Percentiles rank a stretch among this genome's conserved stretches.
Conservation (phyloP, 352 stramenopile genomes). For the Bremia lactucae region DNA sequence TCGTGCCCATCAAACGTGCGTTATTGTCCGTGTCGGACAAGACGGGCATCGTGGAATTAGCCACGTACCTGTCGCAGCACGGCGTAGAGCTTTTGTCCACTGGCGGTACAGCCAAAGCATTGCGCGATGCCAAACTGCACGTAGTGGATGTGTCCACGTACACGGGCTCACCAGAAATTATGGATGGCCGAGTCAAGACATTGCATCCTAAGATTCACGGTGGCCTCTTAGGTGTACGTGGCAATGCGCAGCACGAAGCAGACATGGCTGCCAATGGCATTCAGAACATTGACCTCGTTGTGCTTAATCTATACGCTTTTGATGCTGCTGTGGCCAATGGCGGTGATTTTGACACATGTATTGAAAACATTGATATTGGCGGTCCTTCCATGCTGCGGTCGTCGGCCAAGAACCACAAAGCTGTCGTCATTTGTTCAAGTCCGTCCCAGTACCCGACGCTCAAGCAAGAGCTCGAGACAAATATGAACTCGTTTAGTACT, state of each 20-base stretch:
- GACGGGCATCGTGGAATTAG: slow-evolving; percentile 94
- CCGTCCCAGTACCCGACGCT: slow-evolving; percentile 93
- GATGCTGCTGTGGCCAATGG: slow-evolving; percentile 91
- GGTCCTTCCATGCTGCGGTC: slow-evolving; percentile 98
- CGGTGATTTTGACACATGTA: slow-evolving; percentile 95
- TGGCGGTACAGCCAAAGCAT: slow-evolving; percentile 94
- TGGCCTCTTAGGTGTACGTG: slow-evolving; percentile 94
- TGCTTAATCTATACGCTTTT: slow-evolving; percentile 99
- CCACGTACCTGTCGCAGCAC: slow-evolving; percentile 85
- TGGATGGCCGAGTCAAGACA: slow-evolving; percentile 99
- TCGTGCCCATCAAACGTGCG: slow-evolving; percentile 91
- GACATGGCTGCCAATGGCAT: slow-evolving; percentile 96
- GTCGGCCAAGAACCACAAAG: slow-evolving; percentile 98
- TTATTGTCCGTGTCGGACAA: slow-evolving; percentile 99
- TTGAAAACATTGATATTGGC: slow-evolving; percentile 99
- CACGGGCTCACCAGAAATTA: slow-evolving; percentile 96
- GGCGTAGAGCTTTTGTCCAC: slow-evolving; percentile 97
- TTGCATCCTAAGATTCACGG: slow-evolving; percentile 99
- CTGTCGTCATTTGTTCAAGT: slow-evolving; percentile 95
- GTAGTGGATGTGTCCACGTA: slow-evolving; percentile 97
- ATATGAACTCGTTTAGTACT: slow-evolving; percentile 79
- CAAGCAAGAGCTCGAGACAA: slow-evolving; percentile 88
- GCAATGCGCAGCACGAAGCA: slow-evolving; percentile 93
- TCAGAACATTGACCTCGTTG: slow-evolving; percentile 97
- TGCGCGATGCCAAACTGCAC: slow-evolving; percentile 90